phyloP scores from a whole-genome alignment of 352 stramenopile genomes.

The Globisporangium spinosum region DNA sequence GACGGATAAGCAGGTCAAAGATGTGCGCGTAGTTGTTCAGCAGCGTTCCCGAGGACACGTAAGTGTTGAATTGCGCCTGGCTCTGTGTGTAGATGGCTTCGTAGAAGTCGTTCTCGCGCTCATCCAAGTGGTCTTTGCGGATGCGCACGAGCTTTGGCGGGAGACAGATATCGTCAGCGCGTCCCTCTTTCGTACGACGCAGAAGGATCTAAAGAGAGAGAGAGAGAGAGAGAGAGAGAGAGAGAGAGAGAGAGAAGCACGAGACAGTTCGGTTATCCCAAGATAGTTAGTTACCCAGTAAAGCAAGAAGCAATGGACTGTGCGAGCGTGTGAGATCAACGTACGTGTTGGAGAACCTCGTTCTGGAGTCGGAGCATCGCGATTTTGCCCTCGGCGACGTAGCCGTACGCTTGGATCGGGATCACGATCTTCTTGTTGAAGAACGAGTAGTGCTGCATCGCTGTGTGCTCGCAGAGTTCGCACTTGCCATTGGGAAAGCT shows the following conservation, averaged over 20 bases:
- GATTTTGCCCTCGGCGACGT: slow-evolving; percentile 88
- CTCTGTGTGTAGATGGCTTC: slow-evolving; percentile 97
- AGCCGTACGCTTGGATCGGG: slow-evolving; percentile 95
- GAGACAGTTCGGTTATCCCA: neutral
- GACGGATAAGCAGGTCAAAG: slow-evolving; percentile 96
- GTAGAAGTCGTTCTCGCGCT: slow-evolving; percentile 98
- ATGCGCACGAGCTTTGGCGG: slow-evolving; percentile 88
- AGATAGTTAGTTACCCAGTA: neutral
- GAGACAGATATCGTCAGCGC: slow-evolving; percentile 92
- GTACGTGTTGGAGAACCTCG: slow-evolving; percentile 86
- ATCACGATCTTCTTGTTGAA: slow-evolving; percentile 99
- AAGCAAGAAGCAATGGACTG: neutral
- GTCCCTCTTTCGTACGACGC: slow-evolving; percentile 97
- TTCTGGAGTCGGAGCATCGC: slow-evolving; percentile 97
- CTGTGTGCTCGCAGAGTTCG: slow-evolving; percentile 89
- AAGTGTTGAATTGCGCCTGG: slow-evolving; percentile 97
- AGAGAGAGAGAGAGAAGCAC: slow-evolving; percentile 4
- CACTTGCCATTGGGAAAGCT: slow-evolving; percentile 85
- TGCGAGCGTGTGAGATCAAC: slow-evolving; percentile 4
- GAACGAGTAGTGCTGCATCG: slow-evolving; percentile 96
- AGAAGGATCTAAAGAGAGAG: slow-evolving; percentile 86
- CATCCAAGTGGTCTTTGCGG: slow-evolving; percentile 79
- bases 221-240: slow-evolving; percentile 5
- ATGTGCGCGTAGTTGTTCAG: slow-evolving; percentile 99
- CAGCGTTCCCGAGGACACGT: slow-evolving; percentile 95